Conservation (phyloP, 1,284 basidiomycete species). For the Sporisorium graminicola region DNA sequence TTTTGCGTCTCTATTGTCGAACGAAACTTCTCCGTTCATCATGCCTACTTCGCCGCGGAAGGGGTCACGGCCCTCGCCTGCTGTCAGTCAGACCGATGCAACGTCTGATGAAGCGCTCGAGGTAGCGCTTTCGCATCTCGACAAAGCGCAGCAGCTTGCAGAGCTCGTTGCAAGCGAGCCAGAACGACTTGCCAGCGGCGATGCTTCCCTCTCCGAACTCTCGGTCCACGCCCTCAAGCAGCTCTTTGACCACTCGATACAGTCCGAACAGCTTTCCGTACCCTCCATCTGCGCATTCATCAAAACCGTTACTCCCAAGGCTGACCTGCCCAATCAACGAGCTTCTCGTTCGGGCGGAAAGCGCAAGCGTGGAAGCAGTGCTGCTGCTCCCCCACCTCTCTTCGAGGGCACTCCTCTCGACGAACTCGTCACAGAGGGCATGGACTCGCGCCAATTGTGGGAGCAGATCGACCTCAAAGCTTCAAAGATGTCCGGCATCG, state of each 20-base stretch:
- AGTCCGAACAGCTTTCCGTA: conserved; percentile 76
- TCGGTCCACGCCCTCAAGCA: conserved; percentile 40
- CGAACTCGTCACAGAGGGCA: conserved; percentile 82
- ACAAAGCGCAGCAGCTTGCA: conserved; percentile 38
- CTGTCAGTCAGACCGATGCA: background rate
- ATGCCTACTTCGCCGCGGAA: conserved; percentile 36
- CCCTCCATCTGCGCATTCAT: conserved; percentile 79
- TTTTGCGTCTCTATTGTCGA: too few relatives aligned
- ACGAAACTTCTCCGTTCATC: background rate
- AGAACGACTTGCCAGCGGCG: conserved; percentile 36
- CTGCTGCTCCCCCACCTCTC: conserved; percentile 62
- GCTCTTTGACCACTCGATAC: conserved; percentile 63
- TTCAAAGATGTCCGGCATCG: conserved; percentile 46
- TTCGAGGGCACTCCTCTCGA: conserved; percentile 81
- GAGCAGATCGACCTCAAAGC: conserved; percentile 73
- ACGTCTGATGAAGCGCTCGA: background rate
- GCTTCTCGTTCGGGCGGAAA: conserved; percentile 44
- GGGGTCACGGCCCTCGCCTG: conserved; percentile 8
- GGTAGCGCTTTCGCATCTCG: conserved; percentile 19
- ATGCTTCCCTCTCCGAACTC: conserved; percentile 28
- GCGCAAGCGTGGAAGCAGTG: conserved; percentile 50
- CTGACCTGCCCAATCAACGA: conserved; percentile 62
- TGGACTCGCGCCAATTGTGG: conserved; percentile 92
- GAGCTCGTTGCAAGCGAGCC: conserved; percentile 46
- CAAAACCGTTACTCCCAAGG: conserved; percentile 73